Percentiles rank a stretch among this genome's conserved stretches.
Conservation (phyloP, 2,329 filamentous ascomycete species). For the Exophiala sp. region DNA sequence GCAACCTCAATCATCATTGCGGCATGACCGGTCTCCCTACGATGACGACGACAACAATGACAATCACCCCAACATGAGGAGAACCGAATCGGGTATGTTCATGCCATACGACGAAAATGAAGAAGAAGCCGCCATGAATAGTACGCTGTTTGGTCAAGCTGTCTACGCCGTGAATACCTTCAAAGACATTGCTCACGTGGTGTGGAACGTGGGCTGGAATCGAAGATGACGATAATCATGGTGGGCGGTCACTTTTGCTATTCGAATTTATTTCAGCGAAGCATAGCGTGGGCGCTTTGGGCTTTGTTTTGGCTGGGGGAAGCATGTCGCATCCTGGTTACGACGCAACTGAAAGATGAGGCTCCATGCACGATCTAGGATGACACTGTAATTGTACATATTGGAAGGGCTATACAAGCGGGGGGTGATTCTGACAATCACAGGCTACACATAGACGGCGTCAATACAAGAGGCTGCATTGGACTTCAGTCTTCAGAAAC, state of each 20-base stretch:
- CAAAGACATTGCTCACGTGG: slow-evolving; percentile 62
- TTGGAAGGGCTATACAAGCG: too few relatives aligned
- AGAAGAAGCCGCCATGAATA: slow-evolving; percentile 51
- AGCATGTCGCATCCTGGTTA: too few relatives aligned
- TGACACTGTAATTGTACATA: too few relatives aligned
- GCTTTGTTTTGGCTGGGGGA: too few relatives aligned
- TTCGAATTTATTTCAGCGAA: slow-evolving; percentile 2
- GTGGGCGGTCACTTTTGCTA: not conserved
- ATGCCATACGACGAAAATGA: slow-evolving; percentile 77
- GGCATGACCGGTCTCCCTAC: slow-evolving; percentile 19
- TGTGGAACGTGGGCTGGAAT: slow-evolving; percentile 64
- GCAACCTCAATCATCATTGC: slow-evolving; percentile 35
- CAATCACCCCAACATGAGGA: slow-evolving; percentile 59
- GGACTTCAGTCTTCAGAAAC: too few relatives aligned
- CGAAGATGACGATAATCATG: slow-evolving; percentile 17
- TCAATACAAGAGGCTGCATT: too few relatives aligned
- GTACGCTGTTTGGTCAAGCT: slow-evolving; percentile 71
- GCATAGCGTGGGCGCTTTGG: slow-evolving; percentile 20
- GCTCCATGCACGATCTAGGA: too few relatives aligned
- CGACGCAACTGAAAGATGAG: too few relatives aligned
- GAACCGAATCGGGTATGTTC: slow-evolving; percentile 84
- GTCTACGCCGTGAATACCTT: slow-evolving; percentile 72
- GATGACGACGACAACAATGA: slow-evolving; percentile 52
- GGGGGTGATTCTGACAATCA: too few relatives aligned
- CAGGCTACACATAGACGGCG: too few relatives aligned